These are phyloP conservation scores for Microstegium vimineum DNA, from an alignment of 176 grass and related monocot genomes.

Conservation along the genomic window DNA sequence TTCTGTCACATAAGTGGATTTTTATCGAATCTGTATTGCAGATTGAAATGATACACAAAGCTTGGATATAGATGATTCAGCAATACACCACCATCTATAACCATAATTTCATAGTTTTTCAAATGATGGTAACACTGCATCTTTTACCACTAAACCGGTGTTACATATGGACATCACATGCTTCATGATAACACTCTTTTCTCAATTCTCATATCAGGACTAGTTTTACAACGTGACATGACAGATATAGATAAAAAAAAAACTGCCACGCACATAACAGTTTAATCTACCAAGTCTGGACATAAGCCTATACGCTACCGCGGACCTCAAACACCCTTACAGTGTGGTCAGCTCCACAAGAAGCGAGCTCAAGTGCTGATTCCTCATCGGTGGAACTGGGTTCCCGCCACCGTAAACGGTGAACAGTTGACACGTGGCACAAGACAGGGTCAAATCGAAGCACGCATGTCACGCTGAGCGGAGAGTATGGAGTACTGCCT, in stretches of 20 bases:
- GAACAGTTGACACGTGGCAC: constrained; percentile 81
- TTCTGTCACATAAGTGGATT: too few species aligned
- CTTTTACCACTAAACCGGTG: neutral
- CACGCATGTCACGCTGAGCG: constrained; percentile 38
- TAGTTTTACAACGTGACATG: constrained; percentile 13
- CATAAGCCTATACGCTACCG: constrained; percentile 5
- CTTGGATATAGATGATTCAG: neutral
- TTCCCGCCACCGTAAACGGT: constrained; percentile 62
- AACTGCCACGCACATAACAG: neutral
- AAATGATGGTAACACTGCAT: neutral
- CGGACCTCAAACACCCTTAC: constrained; percentile 72
- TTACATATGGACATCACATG: neutral
- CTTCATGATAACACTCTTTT: neutral
- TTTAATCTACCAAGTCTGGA: neutral
- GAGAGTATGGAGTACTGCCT: constrained; percentile 3
- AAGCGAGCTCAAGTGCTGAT: constrained; percentile 52
- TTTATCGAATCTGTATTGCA: neutral
- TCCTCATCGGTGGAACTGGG: constrained; percentile 22
- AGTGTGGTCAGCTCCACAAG: constrained; percentile 91
- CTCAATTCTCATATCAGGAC: neutral
- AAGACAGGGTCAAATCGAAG: constrained; percentile 58
- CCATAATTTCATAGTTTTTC: neutral
- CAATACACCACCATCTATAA: neutral
- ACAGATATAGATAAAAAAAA: neutral
- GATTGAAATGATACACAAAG: neutral